These are phyloP conservation scores for Picea sitchensis DNA, from an alignment of 75 land plant species.

Conservation along the genomic window DNA sequence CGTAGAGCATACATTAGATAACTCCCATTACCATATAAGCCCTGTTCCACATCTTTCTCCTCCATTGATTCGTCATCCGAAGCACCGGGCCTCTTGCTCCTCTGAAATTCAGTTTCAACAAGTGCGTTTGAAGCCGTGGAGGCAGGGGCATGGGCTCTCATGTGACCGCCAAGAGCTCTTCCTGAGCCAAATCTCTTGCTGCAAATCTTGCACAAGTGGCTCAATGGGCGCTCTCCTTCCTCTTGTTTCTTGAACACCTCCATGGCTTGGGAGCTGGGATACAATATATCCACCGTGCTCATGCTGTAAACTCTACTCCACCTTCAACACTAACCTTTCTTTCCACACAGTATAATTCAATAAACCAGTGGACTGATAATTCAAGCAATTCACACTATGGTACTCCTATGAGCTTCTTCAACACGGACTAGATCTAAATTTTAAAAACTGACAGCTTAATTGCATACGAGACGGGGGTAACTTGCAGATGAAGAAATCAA, in stretches of 20 bases:
- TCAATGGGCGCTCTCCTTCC: not conserved
- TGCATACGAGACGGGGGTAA: not conserved
- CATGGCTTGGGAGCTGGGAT: not conserved
- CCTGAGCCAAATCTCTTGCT: slow-evolving; percentile 17
- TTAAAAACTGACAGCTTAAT: not conserved
- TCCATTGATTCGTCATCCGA: not conserved
- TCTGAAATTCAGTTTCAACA: not conserved
- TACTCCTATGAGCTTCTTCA: not conserved
- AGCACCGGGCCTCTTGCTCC: slow-evolving; percentile 6
- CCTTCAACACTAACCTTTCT: not conserved
- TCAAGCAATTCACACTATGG: not conserved
- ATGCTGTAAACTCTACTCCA: slow-evolving; percentile 6
- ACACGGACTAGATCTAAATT: not conserved
- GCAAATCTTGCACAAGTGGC: slow-evolving; percentile 19
- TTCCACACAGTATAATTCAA: not conserved
- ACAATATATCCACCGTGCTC: slow-evolving; percentile 4
- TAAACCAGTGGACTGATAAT: not conserved
- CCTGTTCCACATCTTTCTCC: not conserved
- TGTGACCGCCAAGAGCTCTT: slow-evolving; percentile 22
- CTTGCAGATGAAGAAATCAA: not conserved
- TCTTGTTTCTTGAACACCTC: not conserved
- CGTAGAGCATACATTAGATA: not conserved
- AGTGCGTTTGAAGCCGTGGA: not conserved
- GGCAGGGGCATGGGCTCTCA: slow-evolving; percentile 18
- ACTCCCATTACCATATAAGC: slow-evolving; percentile 2